Conservation (phyloP, 192 early-diverging fungal species). For the Coemansia sp. region DNA sequence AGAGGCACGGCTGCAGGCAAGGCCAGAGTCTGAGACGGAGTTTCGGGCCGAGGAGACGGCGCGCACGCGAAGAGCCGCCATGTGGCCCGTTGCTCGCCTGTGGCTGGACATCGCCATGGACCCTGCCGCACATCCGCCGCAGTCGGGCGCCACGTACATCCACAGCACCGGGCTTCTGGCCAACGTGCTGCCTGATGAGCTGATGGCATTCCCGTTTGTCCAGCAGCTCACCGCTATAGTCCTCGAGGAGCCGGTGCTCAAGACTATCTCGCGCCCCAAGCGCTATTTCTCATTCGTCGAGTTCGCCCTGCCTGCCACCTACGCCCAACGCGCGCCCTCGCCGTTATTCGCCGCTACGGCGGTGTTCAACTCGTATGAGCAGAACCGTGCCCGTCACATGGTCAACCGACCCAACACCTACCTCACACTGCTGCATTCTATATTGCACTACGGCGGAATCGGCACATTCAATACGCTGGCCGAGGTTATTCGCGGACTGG, state of each 20-base stretch:
- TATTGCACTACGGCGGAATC: slow-evolving; percentile 71
- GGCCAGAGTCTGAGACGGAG: slow-evolving; percentile 23
- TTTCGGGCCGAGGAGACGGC: slow-evolving; percentile 39
- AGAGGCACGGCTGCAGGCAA: slow-evolving; percentile 14
- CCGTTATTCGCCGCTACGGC: slow-evolving; percentile 53
- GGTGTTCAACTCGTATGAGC: slow-evolving; percentile 65
- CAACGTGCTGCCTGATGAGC: slow-evolving; percentile 51
- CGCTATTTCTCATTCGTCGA: slow-evolving; percentile 55
- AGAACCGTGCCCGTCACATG: slow-evolving; percentile 55
- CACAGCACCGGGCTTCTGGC: slow-evolving; percentile 50
- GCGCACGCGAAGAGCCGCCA: slow-evolving; percentile 14
- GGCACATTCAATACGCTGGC: slow-evolving; percentile 58
- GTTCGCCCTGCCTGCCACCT: slow-evolving; percentile 27
- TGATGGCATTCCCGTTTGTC: slow-evolving; percentile 53
- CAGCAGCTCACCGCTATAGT: slow-evolving; percentile 63
- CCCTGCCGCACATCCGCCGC: slow-evolving; percentile 7
- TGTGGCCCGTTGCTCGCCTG: slow-evolving; percentile 31
- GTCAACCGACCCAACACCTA: slow-evolving; percentile 72
- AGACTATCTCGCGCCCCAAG: slow-evolving; percentile 51
- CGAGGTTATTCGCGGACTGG: slow-evolving; percentile 39
- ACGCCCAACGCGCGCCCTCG: slow-evolving; percentile 6
- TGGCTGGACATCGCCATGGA: slow-evolving; percentile 50
- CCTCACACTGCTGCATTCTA: slow-evolving; percentile 69
- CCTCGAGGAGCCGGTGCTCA: slow-evolving; percentile 59
- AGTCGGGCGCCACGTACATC: slow-evolving; percentile 31